A percentile compares a stretch with the other conserved stretches of the same genome.
phyloP scores from a whole-genome alignment of 805 yeast species.

The Candida sithepensis region DNA sequence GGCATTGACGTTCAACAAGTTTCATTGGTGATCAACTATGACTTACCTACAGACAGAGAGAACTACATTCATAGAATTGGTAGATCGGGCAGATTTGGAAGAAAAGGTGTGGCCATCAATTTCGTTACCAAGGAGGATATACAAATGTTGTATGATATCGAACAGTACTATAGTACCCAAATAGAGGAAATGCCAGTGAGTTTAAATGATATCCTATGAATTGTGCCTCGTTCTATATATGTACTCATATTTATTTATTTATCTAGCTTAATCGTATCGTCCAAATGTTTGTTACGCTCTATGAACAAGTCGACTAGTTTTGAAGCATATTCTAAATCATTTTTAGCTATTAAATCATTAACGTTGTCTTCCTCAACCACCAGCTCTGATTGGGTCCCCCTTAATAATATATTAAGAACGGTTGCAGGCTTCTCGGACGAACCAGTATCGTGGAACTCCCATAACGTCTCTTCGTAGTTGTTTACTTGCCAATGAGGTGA shows the following conservation, averaged over 20 bases:
- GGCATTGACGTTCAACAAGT: slow-evolving; percentile 99
- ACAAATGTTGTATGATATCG: slow-evolving; percentile 75
- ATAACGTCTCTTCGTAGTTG: slow-evolving; percentile 3
- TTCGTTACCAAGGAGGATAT: slow-evolving; percentile 81
- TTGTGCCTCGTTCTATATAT: neutral
- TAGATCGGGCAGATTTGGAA: slow-evolving; percentile 97
- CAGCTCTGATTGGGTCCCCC: slow-evolving; percentile 23
- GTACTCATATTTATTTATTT: neutral
- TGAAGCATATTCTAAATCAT: slow-evolving; percentile 20
- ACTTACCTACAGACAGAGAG: slow-evolving; percentile 84
- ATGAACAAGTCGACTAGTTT: slow-evolving; percentile 20
- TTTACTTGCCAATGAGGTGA: slow-evolving; percentile 14
- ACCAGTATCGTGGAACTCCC: slow-evolving; percentile 17
- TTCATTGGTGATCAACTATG: slow-evolving; percentile 91
- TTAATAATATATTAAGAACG: slow-evolving; percentile 10
- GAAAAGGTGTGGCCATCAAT: slow-evolving; percentile 97
- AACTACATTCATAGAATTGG: slow-evolving; percentile 98
- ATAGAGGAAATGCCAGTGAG: slow-evolving; percentile 87
- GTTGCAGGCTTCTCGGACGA: slow-evolving; percentile 1
- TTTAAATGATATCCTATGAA: slow-evolving; percentile 21
- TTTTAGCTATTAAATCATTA: slow-evolving; percentile 19
- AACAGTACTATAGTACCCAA: slow-evolving; percentile 83
- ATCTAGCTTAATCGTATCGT: slow-evolving; percentile 3
- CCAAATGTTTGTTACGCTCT: slow-evolving; percentile 20
- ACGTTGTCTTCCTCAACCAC: slow-evolving; percentile 14